Conservation (phyloP, 2,329 filamentous ascomycete species). For the Ceratocystis albifundus region DNA sequence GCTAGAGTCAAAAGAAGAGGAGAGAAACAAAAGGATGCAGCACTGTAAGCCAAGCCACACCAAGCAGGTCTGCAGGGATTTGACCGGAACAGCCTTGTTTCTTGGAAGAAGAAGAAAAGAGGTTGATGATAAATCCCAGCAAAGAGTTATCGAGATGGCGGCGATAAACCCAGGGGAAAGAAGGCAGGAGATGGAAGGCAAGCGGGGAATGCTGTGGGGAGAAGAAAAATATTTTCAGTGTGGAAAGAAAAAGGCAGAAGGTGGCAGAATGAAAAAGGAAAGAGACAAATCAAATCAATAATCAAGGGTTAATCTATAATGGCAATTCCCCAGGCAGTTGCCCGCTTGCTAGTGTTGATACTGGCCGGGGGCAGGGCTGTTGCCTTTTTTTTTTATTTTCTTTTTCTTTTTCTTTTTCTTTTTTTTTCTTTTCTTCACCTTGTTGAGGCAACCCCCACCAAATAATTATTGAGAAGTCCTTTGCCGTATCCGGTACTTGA, state of each 20-base stretch:
- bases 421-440: not conserved
- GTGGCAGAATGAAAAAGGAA: not conserved
- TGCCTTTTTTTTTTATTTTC: not conserved
- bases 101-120: not conserved
- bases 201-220: not conserved
- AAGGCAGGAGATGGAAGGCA: not conserved
- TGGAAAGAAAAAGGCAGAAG: not conserved
- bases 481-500: not conserved
- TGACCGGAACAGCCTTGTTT: not conserved
- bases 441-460: not conserved
- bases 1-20: not conserved
- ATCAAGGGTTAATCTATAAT: not conserved
- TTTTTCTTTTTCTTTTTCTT: not conserved
- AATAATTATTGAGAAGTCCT: not conserved
- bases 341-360: not conserved
- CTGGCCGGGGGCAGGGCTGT: not conserved
- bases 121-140: not conserved
- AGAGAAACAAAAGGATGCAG: constrained; percentile 1
- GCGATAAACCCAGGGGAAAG: not conserved
- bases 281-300: too few species aligned
- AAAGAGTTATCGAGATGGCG: not conserved
- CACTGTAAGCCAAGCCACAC: not conserved
- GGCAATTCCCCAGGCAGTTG: not conserved
- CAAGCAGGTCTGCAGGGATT: not conserved
- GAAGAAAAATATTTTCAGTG: not conserved